phyloP scores from a whole-genome alignment of 345 rosid species.

The Salix exigua region DNA sequence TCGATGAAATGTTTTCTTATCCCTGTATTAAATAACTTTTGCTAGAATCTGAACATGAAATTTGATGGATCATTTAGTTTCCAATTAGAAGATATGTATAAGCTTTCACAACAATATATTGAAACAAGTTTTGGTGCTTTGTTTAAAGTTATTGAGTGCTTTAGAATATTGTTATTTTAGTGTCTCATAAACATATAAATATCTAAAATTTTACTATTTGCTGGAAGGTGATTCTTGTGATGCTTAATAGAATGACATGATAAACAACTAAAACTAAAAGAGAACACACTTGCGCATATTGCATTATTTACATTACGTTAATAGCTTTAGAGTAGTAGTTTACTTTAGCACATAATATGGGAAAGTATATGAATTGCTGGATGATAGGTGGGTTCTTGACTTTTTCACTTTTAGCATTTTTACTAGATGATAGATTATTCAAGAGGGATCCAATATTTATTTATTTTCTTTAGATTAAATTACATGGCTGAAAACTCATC shows the following conservation, averaged over 20 bases:
- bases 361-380: not conserved
- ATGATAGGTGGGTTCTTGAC: not conserved
- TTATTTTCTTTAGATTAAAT: too few relatives aligned
- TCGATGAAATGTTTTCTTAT: too few relatives aligned
- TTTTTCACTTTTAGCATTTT: not conserved
- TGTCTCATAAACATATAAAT: not conserved
- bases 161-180: not conserved
- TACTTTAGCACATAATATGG: not conserved
- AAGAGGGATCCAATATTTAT: too few relatives aligned
- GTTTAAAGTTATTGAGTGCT: not conserved
- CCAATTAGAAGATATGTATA: too few relatives aligned
- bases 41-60: too few relatives aligned
- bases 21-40: too few relatives aligned
- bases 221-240: constrained; percentile 3
- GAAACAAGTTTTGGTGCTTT: too few relatives aligned
- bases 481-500: too few relatives aligned
- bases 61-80: too few relatives aligned
- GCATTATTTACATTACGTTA: not conserved
- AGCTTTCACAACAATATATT: too few relatives aligned
- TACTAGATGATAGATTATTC: too few relatives aligned
- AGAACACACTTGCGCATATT: not conserved
- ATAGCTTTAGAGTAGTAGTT: not conserved
- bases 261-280: not conserved
- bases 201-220: not conserved
- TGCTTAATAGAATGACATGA: not conserved